A percentile compares a stretch with the other conserved stretches of the same genome.
These are phyloP conservation scores for Coniophora puteana DNA, from an alignment of 1,284 basidiomycete species.

Conservation along the genomic window DNA sequence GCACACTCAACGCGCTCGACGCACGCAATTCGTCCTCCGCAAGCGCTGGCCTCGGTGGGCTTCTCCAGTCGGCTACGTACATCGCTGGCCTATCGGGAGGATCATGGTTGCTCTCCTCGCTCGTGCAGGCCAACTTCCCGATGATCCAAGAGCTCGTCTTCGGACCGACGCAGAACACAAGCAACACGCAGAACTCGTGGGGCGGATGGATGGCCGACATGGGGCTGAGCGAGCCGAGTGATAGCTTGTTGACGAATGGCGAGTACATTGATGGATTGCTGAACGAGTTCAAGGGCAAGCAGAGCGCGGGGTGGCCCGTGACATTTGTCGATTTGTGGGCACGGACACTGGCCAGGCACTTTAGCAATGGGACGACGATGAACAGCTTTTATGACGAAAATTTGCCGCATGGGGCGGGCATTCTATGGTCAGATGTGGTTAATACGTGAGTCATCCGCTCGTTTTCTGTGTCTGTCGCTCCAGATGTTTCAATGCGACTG, in stretches of 20 bases:
- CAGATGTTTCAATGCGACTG: not conserved
- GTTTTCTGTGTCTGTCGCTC: not conserved
- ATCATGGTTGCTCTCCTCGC: constrained; percentile 35
- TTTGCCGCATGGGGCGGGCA: constrained; percentile 31
- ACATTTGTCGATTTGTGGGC: constrained; percentile 34
- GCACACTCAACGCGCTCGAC: constrained; percentile 46
- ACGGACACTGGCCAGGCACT: constrained; percentile 34
- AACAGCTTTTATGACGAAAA: constrained; percentile 29
- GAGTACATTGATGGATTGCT: constrained; percentile 22
- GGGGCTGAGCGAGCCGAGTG: constrained; percentile 20
- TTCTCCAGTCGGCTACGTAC: constrained; percentile 46
- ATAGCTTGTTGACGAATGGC: constrained; percentile 9
- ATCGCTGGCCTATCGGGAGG: constrained; percentile 42
- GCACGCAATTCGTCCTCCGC: constrained; percentile 40
- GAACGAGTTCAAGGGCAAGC: constrained; percentile 30
- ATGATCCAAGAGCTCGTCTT: constrained; percentile 34
- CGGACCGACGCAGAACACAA: constrained; percentile 20
- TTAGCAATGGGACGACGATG: constrained; percentile 33
- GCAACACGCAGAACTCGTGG: constrained; percentile 16
- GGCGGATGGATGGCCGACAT: constrained; percentile 34
- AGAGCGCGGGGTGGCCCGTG: constrained; percentile 24
- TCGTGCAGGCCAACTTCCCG: constrained; percentile 37
- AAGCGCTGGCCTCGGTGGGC: constrained; percentile 40
- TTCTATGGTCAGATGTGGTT: constrained; percentile 30
- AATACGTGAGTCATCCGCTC: constrained; percentile 30